Evolutionary conservation across 2,329 filamentous ascomycete genomes (phyloP).

Genomic region (Penicillium sp.): DNA sequence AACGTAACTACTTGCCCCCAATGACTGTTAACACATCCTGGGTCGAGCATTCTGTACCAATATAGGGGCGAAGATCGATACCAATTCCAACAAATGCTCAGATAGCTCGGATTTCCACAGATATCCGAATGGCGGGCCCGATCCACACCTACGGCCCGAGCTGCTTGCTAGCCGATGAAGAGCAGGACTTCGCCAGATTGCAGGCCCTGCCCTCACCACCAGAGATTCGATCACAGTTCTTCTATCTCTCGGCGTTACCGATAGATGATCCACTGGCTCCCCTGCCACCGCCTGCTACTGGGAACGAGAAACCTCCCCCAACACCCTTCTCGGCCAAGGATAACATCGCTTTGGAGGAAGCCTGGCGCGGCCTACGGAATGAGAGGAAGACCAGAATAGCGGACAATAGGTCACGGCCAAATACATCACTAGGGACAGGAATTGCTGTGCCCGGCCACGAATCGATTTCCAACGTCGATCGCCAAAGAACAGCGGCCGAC

Average conservation of each 20-base stretch:
- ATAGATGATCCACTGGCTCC: constrained; percentile 86
- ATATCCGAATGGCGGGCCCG: constrained; percentile 37
- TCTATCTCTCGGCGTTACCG: constrained; percentile 75
- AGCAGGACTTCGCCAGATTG: constrained; percentile 33
- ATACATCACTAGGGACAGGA: constrained; percentile 12
- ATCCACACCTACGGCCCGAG: constrained; percentile 59
- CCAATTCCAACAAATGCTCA: background rate
- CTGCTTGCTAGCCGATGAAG: constrained; percentile 49
- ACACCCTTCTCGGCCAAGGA: constrained; percentile 76
- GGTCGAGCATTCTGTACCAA: constrained; percentile 4
- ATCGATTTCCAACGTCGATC: constrained; percentile 6
- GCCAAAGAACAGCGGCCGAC: constrained; percentile 11
- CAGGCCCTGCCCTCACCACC: constrained; percentile 51
- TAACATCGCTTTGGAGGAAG: constrained; percentile 72
- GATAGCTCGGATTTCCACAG: background rate
- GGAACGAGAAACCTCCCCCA: constrained; percentile 57
- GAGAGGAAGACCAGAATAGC: constrained; percentile 13
- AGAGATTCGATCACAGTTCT: constrained; percentile 66
- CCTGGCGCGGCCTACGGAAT: constrained; percentile 62
- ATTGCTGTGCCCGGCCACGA: constrained; percentile 29
- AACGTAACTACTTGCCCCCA: constrained; percentile 6
- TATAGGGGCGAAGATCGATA: constrained; percentile 4
- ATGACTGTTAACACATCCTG: constrained; percentile 13
- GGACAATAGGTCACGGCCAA: constrained; percentile 7
- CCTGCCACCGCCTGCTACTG: constrained; percentile 53